phyloP scores from a whole-genome alignment of 1,284 basidiomycete species.

The Cystobasidium sp. region DNA sequence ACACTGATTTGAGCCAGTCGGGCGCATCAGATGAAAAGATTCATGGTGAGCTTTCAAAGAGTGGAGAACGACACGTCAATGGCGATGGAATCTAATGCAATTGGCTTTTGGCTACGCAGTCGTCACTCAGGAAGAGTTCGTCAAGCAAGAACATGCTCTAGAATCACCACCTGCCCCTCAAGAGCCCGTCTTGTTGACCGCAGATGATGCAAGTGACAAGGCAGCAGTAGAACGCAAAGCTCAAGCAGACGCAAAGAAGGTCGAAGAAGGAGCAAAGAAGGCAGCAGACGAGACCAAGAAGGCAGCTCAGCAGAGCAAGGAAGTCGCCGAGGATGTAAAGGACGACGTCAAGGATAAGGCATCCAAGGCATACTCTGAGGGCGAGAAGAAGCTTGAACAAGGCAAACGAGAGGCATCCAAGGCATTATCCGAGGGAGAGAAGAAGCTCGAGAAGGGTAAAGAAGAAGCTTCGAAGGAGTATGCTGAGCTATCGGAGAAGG shows the following conservation, averaged over 20 bases:
- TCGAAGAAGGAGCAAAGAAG: conserved; percentile 18
- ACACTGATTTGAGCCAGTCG: conserved; percentile 26
- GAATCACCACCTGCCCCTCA: conserved; percentile 13
- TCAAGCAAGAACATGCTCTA: conserved; percentile 13
- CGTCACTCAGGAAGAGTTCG: conserved; percentile 42
- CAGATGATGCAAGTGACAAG: conserved; percentile 22
- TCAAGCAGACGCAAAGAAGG: conserved; percentile 31
- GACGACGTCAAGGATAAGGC: conserved; percentile 63
- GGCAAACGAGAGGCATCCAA: conserved; percentile 63
- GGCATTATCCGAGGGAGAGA: conserved; percentile 66
- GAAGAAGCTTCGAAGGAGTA: conserved; percentile 50
- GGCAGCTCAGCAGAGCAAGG: conserved; percentile 45
- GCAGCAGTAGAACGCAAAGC: conserved; percentile 11
- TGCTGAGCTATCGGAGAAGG: conserved; percentile 54
- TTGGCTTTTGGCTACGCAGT: conserved; percentile 14
- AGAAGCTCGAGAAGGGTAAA: conserved; percentile 65
- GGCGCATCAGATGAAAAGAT: conserved; percentile 38
- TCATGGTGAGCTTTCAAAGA: conserved; percentile 15
- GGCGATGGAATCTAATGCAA: background rate
- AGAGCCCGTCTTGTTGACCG: conserved; percentile 12
- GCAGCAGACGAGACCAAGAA: conserved; percentile 19
- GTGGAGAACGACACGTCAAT: background rate
- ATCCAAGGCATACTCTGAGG: conserved; percentile 66
- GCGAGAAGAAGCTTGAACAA: conserved; percentile 65
- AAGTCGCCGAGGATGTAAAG: conserved; percentile 56